A percentile compares a stretch with the other conserved stretches of the same genome.
Evolutionary conservation across 75 land plant genomes (phyloP).

Genomic region (Cupressus sempervirens): DNA sequence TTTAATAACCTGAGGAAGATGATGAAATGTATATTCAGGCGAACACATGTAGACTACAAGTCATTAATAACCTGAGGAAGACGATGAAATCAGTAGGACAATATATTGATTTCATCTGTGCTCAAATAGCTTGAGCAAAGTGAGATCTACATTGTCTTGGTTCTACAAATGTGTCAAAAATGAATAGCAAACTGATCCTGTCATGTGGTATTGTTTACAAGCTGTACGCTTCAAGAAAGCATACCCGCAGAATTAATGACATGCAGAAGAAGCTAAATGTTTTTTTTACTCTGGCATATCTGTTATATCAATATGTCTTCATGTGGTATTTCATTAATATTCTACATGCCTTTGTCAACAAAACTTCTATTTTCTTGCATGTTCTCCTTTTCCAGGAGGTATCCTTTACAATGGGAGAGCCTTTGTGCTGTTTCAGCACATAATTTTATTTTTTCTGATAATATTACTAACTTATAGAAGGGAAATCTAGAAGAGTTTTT

Average conservation of each 20-base stretch:
- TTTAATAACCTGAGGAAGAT: neutral
- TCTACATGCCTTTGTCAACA: neutral
- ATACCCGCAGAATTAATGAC: too few species aligned
- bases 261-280: too few species aligned
- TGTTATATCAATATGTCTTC: neutral
- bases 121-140: neutral
- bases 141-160: neutral
- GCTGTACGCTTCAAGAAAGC: too few species aligned
- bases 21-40: too few species aligned
- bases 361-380: neutral
- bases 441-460: neutral
- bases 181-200: neutral
- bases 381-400: neutral
- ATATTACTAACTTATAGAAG: neutral
- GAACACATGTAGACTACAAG: too few species aligned
- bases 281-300: neutral
- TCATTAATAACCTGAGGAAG: too few species aligned
- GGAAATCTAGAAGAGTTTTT: neutral
- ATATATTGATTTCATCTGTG: neutral
- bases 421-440: neutral
- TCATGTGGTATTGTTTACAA: neutral
- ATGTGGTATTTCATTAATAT: neutral
- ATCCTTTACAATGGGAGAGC: conserved; percentile 7
- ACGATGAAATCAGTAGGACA: neutral
- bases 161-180: neutral